phyloP scores from a whole-genome alignment of 768 basidiomycete genomes.

The Termitomyces sp. region DNA sequence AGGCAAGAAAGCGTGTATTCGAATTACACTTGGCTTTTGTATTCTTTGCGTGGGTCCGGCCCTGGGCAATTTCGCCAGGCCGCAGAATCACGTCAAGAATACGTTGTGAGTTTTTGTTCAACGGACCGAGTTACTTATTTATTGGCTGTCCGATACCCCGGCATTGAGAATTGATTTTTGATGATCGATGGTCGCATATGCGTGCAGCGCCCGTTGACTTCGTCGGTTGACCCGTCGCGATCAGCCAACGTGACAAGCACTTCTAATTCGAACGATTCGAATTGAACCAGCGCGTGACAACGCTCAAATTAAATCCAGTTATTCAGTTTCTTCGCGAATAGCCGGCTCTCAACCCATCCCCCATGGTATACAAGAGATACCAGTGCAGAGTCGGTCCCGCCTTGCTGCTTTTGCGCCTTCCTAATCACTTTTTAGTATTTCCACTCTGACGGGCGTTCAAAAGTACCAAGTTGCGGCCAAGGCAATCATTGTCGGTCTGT shows the following conservation, averaged over 20 bases:
- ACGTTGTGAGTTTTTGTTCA: no score
- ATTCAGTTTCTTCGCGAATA: neutral
- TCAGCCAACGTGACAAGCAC: neutral
- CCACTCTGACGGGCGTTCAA: constrained; percentile 33
- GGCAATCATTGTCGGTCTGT: constrained; percentile 45
- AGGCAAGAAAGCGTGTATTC: neutral
- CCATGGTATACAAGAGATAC: constrained; percentile 33
- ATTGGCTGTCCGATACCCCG: neutral
- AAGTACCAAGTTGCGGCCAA: constrained; percentile 39
- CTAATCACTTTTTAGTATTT: constrained; percentile 32
- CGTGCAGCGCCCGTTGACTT: no score
- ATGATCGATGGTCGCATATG: neutral
- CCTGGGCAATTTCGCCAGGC: no score
- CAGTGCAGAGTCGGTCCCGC: constrained; percentile 38
- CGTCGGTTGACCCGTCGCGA: no score
- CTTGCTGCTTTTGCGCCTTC: neutral
- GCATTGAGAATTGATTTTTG: neutral
- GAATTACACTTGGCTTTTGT: neutral
- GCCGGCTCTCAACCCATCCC: neutral
- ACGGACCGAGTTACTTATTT: no score
- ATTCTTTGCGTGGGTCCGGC: constrained; percentile 12
- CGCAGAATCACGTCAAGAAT: no score
- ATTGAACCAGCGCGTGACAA: neutral
- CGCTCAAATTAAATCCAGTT: neutral
- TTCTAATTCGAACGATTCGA: neutral